A percentile compares a stretch with the other conserved stretches of the same genome.
phyloP scores from a whole-genome alignment of 805 yeast species.

The Metschnikowia similis region DNA sequence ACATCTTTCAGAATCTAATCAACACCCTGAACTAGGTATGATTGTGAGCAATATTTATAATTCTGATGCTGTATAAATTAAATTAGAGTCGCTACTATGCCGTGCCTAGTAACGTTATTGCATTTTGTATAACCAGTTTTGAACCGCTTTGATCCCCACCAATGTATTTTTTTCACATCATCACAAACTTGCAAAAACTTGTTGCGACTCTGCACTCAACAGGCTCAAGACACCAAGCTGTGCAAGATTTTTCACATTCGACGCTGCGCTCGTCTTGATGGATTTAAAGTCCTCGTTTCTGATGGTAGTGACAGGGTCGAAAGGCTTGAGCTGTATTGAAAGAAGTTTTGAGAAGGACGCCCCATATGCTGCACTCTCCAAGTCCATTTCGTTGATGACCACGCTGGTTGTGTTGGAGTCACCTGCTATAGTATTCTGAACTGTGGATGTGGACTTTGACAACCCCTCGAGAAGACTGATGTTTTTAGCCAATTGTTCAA shows the following conservation, averaged over 20 bases:
- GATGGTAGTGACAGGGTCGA: slow-evolving; percentile 68
- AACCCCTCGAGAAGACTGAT: slow-evolving; percentile 27
- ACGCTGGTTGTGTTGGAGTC: slow-evolving; percentile 21
- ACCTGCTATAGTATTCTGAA: slow-evolving; percentile 15
- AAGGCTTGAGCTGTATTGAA: slow-evolving; percentile 53
- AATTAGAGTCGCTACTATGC: background rate
- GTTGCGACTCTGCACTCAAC: slow-evolving; percentile 20
- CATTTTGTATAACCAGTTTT: background rate
- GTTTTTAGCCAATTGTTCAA: slow-evolving; percentile 31
- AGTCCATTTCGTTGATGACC: slow-evolving; percentile 45
- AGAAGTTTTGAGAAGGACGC: slow-evolving; percentile 74
- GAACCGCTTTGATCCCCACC: background rate
- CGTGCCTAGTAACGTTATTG: background rate
- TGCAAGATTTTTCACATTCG: slow-evolving; percentile 27
- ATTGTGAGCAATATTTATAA: background rate
- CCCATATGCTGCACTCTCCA: slow-evolving; percentile 75
- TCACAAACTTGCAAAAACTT: slow-evolving; percentile 8
- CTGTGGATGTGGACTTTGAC: slow-evolving; percentile 15
- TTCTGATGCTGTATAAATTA: slow-evolving; percentile 1
- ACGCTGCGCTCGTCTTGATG: slow-evolving; percentile 24
- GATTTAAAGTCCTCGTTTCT: slow-evolving; percentile 29
- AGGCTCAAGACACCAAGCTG: slow-evolving; percentile 23
- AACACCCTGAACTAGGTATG: background rate
- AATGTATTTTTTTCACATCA: too few relatives aligned
- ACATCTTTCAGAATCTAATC: slow-evolving; percentile 6